Base-by-base conservation (phyloP, 805 yeast species). In the Allodekkera sacchari region DNA sequence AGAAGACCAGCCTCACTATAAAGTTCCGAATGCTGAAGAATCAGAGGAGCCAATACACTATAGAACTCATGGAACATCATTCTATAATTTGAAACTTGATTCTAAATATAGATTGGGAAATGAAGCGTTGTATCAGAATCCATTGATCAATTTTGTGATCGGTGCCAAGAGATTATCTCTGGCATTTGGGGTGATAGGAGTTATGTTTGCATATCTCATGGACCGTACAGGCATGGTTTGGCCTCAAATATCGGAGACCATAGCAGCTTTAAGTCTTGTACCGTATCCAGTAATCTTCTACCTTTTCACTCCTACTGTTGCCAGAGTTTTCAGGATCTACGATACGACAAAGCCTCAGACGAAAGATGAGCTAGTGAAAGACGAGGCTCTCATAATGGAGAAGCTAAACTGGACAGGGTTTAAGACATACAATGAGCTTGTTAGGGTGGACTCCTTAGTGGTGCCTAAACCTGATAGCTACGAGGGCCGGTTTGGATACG, bases 241-340 rank as follows among this genome's bases (percentile, higher is more conserved):
- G 34, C 70, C 68, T 5, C 58, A 66, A 12, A 57, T 73, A 38
- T 70, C 73, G 3, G 41, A 56, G 23, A 25, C 57, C 4, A 53
- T 64, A 17, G 59, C 67, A 1, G 45, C 68, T 5, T 42, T 75
- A 4, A 47, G 72, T 0, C 48, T 71, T 2, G 38, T 74, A 11
- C 79, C 83, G 4, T 53, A 70, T 3, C 92, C 94, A 0, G 52
- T 75, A 2, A 57, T 71, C 3, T 63, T 63, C 13, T 74, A 64
- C 46, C 63, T 73, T 31, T 71, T 83, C 3, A 59, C 64, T 21
- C 76, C 83, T 32, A 80, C 79, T 42, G 94, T 84, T 19, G 63
- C 83, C 3, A 61, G 84, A 39, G 72, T 84, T 11, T 82, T 71
- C 57, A 57, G 94, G 27, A 60, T 83, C 15, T 83, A 83, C 49